phyloP scores from a whole-genome alignment of 2,329 filamentous ascomycete genomes.

The Dactylonectria estremocensis region DNA sequence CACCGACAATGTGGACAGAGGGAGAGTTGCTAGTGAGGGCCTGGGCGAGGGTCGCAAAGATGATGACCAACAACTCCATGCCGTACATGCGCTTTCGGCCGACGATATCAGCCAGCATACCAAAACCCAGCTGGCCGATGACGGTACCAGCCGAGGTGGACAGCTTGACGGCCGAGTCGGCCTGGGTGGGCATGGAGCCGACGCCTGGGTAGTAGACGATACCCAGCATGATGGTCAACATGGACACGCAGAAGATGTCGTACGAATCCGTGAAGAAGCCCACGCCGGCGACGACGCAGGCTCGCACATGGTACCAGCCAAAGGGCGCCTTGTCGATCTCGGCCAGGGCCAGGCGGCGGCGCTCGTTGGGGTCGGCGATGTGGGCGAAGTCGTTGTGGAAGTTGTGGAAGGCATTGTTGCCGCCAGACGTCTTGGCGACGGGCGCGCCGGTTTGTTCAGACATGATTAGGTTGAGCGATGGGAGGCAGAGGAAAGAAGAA shows the following conservation, averaged over 20 bases:
- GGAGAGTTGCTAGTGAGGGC: conserved; percentile 75
- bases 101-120: conserved; percentile 82
- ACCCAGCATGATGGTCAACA: conserved; percentile 82
- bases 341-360: conserved; percentile 82
- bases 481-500: conserved; percentile 1
- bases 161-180: conserved; percentile 89
- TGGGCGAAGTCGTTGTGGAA: conserved; percentile 81
- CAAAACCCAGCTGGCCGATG: conserved; percentile 84
- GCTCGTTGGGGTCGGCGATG: conserved; percentile 81
- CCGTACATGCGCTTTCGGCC: conserved; percentile 83
- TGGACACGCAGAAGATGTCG: conserved; percentile 84
- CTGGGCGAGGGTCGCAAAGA: conserved; percentile 83
- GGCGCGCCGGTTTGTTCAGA: conserved; percentile 23
- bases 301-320: conserved; percentile 87
- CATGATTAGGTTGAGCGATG: conserved; percentile 28
- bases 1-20: conserved; percentile 73
- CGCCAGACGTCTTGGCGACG: conserved; percentile 69
- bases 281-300: conserved; percentile 83
- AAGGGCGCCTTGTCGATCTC: conserved; percentile 88
- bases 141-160: conserved; percentile 88
- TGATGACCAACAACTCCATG: conserved; percentile 84
- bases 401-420: conserved; percentile 82
- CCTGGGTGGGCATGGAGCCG: conserved; percentile 74
- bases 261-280: conserved; percentile 93
- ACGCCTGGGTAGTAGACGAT: conserved; percentile 79